Evolutionary conservation across 2,329 filamentous ascomycete species (phyloP).

Genomic region (Mycosphaerella arachidis): DNA sequence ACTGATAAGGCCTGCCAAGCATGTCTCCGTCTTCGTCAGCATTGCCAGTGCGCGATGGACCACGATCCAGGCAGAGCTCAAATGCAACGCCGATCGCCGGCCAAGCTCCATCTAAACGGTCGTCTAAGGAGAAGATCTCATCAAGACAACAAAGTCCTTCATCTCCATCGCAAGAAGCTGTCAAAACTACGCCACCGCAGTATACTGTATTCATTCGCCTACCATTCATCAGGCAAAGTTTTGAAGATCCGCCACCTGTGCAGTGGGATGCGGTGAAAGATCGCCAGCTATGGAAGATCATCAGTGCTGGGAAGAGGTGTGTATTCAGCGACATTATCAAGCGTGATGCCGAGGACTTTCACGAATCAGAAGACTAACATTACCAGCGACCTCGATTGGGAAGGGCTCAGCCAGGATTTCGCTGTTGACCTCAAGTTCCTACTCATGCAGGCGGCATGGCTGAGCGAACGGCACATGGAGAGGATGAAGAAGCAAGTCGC

Average conservation of each 20-base stretch:
- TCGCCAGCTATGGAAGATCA: constrained; percentile 80
- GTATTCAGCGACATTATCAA: neutral
- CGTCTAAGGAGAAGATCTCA: constrained; percentile 13
- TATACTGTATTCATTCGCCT: constrained; percentile 79
- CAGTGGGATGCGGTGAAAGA: constrained; percentile 88
- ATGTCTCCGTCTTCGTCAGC: constrained; percentile 27
- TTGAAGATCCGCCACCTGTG: constrained; percentile 84
- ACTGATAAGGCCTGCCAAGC: neutral
- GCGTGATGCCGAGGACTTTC: no score
- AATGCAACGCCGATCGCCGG: constrained; percentile 15
- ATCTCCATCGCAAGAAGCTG: constrained; percentile 1
- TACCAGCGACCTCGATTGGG: constrained; percentile 67
- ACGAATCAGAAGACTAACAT: neutral
- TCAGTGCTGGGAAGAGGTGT: constrained; percentile 58
- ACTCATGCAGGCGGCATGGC: constrained; percentile 86
- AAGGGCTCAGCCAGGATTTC: constrained; percentile 52
- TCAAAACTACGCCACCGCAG: constrained; percentile 26
- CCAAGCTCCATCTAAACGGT: constrained; percentile 5
- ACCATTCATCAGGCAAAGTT: constrained; percentile 81
- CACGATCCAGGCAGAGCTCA: constrained; percentile 24
- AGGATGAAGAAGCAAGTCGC: constrained; percentile 88
- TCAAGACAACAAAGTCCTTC: constrained; percentile 16
- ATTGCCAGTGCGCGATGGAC: constrained; percentile 5
- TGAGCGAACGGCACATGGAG: constrained; percentile 85
- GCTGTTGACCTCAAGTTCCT: constrained; percentile 84